phyloP scores from a whole-genome alignment of 306 rosid species.

The Lathyrus sativus region DNA sequence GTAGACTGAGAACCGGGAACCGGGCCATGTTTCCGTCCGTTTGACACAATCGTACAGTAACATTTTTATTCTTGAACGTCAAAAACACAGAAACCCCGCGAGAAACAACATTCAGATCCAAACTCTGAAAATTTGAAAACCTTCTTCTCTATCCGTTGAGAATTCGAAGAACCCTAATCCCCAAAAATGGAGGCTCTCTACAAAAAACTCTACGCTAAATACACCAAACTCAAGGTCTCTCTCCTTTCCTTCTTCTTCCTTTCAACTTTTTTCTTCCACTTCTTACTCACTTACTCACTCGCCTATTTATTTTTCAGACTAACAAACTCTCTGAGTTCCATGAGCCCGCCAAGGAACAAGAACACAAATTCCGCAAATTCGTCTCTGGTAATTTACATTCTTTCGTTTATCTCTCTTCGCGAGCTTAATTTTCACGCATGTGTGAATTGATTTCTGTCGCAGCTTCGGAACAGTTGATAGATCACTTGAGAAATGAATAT shows the following conservation, averaged over 20 bases:
- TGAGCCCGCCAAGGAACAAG: conserved; percentile 63
- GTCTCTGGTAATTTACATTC: conserved; percentile 47
- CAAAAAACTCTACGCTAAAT: conserved; percentile 79
- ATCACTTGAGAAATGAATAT: conserved; percentile 66
- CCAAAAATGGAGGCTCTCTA: conserved; percentile 68
- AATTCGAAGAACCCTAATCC: neutral
- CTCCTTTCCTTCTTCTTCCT: neutral
- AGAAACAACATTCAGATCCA: neutral
- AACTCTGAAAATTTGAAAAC: neutral
- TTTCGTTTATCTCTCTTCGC: neutral
- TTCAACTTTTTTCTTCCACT: neutral
- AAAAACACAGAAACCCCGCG: neutral
- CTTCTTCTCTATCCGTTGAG: neutral
- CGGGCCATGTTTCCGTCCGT: no score
- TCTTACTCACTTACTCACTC: neutral
- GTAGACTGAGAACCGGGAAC: no score
- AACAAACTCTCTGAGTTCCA: conserved; percentile 62
- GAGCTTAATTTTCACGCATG: neutral
- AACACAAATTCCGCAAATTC: conserved; percentile 62
- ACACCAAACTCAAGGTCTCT: conserved; percentile 70
- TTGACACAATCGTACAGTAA: no score
- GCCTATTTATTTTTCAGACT: conserved; percentile 43
- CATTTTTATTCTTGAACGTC: no score
- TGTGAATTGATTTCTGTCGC: conserved; percentile 34
- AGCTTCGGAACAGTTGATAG: conserved; percentile 79